phyloP scores from a whole-genome alignment of 345 rosid species.

The Gynandropsis gynandra region DNA sequence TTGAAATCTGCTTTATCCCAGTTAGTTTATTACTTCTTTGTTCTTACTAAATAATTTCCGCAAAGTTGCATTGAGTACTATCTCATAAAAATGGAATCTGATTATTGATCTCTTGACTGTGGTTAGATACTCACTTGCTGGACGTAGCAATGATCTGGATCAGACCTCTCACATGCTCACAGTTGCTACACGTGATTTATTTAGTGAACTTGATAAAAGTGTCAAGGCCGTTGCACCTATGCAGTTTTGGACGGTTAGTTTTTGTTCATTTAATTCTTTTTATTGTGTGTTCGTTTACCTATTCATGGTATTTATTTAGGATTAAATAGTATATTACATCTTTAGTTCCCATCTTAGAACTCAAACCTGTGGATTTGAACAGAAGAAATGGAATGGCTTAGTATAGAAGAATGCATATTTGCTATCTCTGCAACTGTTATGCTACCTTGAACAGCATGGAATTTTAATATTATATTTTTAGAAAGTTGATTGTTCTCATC shows the following conservation, averaged over 20 bases:
- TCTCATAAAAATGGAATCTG: conserved; percentile 14
- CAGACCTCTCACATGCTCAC: conserved; percentile 92
- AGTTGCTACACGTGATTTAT: conserved; percentile 84
- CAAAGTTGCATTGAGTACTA: background rate
- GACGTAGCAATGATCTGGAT: conserved; percentile 70
- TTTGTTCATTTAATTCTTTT: conserved; percentile 5
- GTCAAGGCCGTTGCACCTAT: conserved; percentile 86
- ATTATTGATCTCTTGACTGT: conserved; percentile 15
- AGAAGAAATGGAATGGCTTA: background rate
- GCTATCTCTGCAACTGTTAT: background rate
- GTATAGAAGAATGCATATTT: background rate
- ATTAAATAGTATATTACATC: background rate
- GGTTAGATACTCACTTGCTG: conserved; percentile 62
- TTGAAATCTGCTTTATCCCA: conserved; percentile 70
- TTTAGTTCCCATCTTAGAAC: background rate
- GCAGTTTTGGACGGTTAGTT: conserved; percentile 94
- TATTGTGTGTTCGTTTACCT: background rate
- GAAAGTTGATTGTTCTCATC: conserved; percentile 9
- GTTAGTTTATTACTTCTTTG: conserved; percentile 30
- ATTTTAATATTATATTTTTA: background rate
- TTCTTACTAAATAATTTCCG: too few relatives aligned
- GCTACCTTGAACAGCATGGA: background rate
- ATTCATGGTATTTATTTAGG: background rate
- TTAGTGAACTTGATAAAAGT: conserved; percentile 83
- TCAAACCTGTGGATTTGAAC: background rate